These are phyloP conservation scores for Cyclotella distinguenda DNA, from an alignment of 108 stramenopile genomes.

Conservation along the genomic window DNA sequence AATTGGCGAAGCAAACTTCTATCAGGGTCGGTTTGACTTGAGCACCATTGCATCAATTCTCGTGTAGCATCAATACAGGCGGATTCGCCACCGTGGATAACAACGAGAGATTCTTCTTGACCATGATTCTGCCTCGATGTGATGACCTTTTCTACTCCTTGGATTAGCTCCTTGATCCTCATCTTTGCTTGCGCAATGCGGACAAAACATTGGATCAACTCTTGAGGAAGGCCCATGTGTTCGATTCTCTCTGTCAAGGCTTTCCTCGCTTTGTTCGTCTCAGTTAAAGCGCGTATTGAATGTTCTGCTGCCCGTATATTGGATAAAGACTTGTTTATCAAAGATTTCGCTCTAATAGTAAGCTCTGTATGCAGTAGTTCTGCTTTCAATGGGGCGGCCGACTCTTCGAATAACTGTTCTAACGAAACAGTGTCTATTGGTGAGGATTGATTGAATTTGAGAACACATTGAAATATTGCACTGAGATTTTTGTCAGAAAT, in stretches of 20 bases:
- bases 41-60: conserved; percentile 43
- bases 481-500: conserved; percentile 30
- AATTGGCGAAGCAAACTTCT: neutral
- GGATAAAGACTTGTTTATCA: conserved; percentile 36
- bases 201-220: conserved; percentile 63
- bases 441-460: neutral
- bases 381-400: conserved; percentile 39
- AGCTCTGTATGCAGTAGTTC: conserved; percentile 33
- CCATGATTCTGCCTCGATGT: conserved; percentile 7
- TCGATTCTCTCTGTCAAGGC: conserved; percentile 43
- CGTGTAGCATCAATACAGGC: conserved; percentile 15
- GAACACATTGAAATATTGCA: conserved; percentile 26
- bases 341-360: conserved; percentile 19
- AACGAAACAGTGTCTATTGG: neutral
- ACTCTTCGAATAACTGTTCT: conserved; percentile 28
- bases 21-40: conserved; percentile 3
- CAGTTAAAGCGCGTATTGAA: conserved; percentile 47
- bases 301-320: conserved; percentile 40
- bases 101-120: neutral
- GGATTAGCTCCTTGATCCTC: conserved; percentile 52
- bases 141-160: conserved; percentile 46
- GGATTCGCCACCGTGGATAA: neutral
- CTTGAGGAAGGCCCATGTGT: conserved; percentile 51
- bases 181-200: conserved; percentile 52
- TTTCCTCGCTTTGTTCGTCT: conserved; percentile 40